Conservation (phyloP, 1,284 basidiomycete genomes). For the Wolfiporia cocos region DNA sequence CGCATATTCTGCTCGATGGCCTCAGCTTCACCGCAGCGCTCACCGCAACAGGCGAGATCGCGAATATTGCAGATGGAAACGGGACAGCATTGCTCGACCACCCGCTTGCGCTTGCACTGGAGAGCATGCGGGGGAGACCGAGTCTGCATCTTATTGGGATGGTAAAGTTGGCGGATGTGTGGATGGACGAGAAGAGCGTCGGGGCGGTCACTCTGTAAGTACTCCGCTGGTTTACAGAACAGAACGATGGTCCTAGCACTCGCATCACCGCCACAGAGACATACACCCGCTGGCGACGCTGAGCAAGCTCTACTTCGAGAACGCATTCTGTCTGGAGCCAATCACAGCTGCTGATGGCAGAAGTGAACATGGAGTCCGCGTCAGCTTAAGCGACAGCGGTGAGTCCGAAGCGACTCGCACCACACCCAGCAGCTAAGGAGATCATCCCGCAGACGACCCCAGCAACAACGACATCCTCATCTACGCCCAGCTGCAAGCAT, state of each 20-base stretch:
- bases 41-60: slow-evolving; percentile 31
- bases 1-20: slow-evolving; percentile 64
- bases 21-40: slow-evolving; percentile 53
- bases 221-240: background rate
- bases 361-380: slow-evolving; percentile 51
- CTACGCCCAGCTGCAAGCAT: slow-evolving; percentile 42
- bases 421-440: background rate
- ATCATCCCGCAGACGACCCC: slow-evolving; percentile 40
- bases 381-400: slow-evolving; percentile 67
- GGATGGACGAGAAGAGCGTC: slow-evolving; percentile 47
- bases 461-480: slow-evolving; percentile 66
- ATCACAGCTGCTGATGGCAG: slow-evolving; percentile 31
- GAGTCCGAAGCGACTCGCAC: slow-evolving; percentile 17
- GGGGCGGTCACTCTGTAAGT: slow-evolving; percentile 56
- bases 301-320: slow-evolving; percentile 63
- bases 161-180: slow-evolving; percentile 45
- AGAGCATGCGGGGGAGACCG: slow-evolving; percentile 75
- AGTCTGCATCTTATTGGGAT: slow-evolving; percentile 53
- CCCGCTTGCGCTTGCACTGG: slow-evolving; percentile 63
- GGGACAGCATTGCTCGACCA: slow-evolving; percentile 46
- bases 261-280: slow-evolving; percentile 37
- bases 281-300: slow-evolving; percentile 62
- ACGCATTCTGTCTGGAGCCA: slow-evolving; percentile 51
- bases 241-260: background rate
- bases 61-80: slow-evolving; percentile 19